phyloP scores from a whole-genome alignment of 129 eudicot genomes.

The Daucus carota region DH1_v3.0 NC_030381.2:17957501-17958000 shows the following conservation, averaged over 20 bases:
- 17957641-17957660: too few species aligned
- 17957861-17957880: neutral
- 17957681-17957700: neutral
- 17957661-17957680: too few species aligned
- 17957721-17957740: neutral
- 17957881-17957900: neutral
- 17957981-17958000: conserved; percentile 12
- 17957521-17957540: neutral
- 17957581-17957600: neutral
- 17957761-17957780: neutral
- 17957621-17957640: too few species aligned
- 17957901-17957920: neutral
- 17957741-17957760: neutral
- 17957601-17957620: too few species aligned
- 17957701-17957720: neutral
- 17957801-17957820: neutral
- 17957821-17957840: neutral
- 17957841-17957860: neutral
- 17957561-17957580: neutral
- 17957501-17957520: neutral
- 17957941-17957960: conserved; percentile 4
- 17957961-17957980: conserved; percentile 6
- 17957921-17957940: neutral
- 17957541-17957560: neutral
- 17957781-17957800: neutral